These are phyloP conservation scores for Candida broadrunensis DNA, from an alignment of 805 yeast species.

Conservation along the genomic window DNA sequence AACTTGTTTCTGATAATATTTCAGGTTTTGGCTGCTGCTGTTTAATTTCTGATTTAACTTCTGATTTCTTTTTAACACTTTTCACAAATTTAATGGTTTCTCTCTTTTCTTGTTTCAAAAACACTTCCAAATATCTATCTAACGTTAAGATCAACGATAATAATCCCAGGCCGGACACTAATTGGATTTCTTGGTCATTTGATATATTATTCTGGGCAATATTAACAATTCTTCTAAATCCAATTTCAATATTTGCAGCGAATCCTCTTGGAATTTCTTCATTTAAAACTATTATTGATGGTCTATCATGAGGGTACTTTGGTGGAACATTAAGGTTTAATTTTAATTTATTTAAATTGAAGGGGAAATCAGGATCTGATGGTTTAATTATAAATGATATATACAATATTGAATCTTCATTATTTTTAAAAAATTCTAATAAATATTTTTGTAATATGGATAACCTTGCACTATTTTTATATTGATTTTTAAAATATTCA, in stretches of 20 bases:
- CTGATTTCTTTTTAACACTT: constrained; percentile 10
- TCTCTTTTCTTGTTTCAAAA: constrained; percentile 56
- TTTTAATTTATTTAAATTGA: constrained; percentile 52
- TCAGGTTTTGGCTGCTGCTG: constrained; percentile 1
- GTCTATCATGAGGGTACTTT: constrained; percentile 50
- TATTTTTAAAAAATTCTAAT: constrained; percentile 13
- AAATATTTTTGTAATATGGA: constrained; percentile 14
- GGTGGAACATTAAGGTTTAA: constrained; percentile 54
- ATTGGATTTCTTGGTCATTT: constrained; percentile 19
- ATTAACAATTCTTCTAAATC: constrained; percentile 48
- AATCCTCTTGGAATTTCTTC: constrained; percentile 69
- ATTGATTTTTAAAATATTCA: constrained; percentile 5
- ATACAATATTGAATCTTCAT: constrained; percentile 25
- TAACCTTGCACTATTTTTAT: constrained; percentile 8
- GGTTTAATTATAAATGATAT: constrained; percentile 49
- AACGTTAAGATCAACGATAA: constrained; percentile 53
- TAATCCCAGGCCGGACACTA: constrained; percentile 50
- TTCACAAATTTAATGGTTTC: constrained; percentile 62
- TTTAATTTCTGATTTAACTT: constrained; percentile 2
- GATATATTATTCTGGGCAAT: constrained; percentile 17
- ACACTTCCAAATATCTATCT: constrained; percentile 56
- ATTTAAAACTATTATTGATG: constrained; percentile 57
- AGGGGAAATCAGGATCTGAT: constrained; percentile 73
- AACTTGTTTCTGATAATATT: background rate
- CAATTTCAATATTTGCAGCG: constrained; percentile 63